Evolutionary conservation across 257 asterid species (phyloP), one percentile per base, ranked within the genome.

Genomic region (Vinca minor): DNA sequence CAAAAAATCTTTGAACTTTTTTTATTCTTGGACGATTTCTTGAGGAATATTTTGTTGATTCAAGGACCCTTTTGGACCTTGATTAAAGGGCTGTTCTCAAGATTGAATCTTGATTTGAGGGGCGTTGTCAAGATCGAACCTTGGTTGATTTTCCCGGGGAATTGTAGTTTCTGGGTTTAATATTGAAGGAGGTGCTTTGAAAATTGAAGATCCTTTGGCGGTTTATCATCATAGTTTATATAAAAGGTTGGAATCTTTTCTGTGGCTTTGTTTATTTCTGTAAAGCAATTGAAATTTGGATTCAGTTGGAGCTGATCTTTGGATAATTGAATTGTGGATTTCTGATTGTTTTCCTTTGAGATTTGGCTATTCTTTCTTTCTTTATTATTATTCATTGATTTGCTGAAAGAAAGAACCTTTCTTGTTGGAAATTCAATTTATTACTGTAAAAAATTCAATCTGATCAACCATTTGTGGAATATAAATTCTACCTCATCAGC

Each of bases 51-150:
- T 53, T 12, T 3, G 15, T 21, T 31, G 67, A 63, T 69, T 59
- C 20, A 35, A 42, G 61, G 59, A 77, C 63, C 64, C 64, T 58
- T 69, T 73, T 62, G 60, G 65, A 44, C 34, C 39, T 67, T 55
- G 12, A n/a, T n/a, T n/a, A n/a, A n/a, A n/a, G n/a, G n/a, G n/a
- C n/a, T n/a, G n/a, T n/a, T n/a, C n/a, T n/a, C n/a, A n/a, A n/a
- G n/a, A n/a, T n/a, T n/a, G n/a, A n/a, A n/a, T n/a, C n/a, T n/a
- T n/a, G n/a, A 47, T 44, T 35, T 11, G 13, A 67, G 57, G 56
- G 57, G 20, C n/a, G 49, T 56, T 29, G 25, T 34, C 49, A 56
- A 70, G 62, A 60, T 61, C 56, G 44, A 58, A 67, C 63, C 69
- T 67, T 65, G 59, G 5, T 58, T 44, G 15, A 14, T 67, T 57